Percentiles rank a stretch among this genome's conserved stretches.
Conservation (phyloP, 2,329 filamentous ascomycete species). For the Ramularia endophylla region DNA sequence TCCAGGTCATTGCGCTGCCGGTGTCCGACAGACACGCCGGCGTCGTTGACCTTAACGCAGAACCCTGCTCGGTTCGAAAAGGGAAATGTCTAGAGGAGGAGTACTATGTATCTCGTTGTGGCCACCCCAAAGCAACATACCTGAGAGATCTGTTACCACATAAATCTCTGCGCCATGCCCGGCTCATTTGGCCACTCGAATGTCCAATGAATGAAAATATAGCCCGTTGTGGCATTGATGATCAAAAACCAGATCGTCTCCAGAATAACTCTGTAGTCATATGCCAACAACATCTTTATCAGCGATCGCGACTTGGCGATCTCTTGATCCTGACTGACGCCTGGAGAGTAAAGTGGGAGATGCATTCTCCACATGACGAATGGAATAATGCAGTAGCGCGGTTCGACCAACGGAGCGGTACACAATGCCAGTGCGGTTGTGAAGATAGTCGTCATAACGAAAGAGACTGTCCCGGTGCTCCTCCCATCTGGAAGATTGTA, state of each 20-base stretch:
- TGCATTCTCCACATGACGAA: constrained; percentile 91
- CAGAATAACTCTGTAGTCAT: constrained; percentile 44
- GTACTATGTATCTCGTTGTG: too few species aligned
- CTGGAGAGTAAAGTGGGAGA: constrained; percentile 48
- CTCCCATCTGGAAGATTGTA: constrained; percentile 22
- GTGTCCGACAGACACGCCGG: too few species aligned
- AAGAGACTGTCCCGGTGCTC: constrained; percentile 37
- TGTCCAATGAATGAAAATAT: constrained; percentile 62
- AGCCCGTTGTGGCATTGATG: constrained; percentile 62
- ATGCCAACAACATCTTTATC: constrained; percentile 16
- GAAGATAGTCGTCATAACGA: constrained; percentile 57
- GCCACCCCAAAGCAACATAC: too few species aligned
- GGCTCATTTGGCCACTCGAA: constrained; percentile 63
- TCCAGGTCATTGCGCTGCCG: too few species aligned
- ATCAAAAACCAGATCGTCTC: constrained; percentile 65
- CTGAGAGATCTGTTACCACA: constrained; percentile 73
- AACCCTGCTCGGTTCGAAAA: too few species aligned
- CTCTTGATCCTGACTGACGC: neutral
- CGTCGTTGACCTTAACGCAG: too few species aligned
- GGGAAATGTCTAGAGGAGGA: too few species aligned
- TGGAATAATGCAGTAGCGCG: constrained; percentile 90
- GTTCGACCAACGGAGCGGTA: constrained; percentile 88
- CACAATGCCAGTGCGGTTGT: constrained; percentile 73
- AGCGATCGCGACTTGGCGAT: neutral
- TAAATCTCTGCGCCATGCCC: constrained; percentile 64